phyloP scores from a whole-genome alignment of 2,329 filamentous ascomycete species.

The Alternaria atra region DNA sequence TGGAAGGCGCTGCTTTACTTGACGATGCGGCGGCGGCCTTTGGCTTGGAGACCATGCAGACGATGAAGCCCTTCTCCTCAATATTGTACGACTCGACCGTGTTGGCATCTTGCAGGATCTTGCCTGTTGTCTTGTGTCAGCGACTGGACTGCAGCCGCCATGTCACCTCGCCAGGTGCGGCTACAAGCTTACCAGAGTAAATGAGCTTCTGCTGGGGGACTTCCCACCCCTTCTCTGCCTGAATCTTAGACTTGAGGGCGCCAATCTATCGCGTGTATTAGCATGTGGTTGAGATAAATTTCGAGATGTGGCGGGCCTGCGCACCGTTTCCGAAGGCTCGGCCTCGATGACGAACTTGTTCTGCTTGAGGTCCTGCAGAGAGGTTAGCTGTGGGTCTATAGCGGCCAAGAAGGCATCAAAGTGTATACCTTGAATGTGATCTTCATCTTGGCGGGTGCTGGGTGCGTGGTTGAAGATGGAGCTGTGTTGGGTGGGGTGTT shows the following conservation, averaged over 20 bases:
- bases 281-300: slow-evolving; percentile 19
- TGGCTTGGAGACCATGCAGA: slow-evolving; percentile 97
- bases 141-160: slow-evolving; percentile 31
- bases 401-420: slow-evolving; percentile 20
- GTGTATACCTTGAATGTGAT: slow-evolving; percentile 72
- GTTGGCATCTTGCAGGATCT: slow-evolving; percentile 97
- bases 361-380: slow-evolving; percentile 88
- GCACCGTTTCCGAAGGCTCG: slow-evolving; percentile 89
- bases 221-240: slow-evolving; percentile 93
- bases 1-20: slow-evolving; percentile 64
- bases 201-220: slow-evolving; percentile 92
- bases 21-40: slow-evolving; percentile 69
- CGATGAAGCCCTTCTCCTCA: slow-evolving; percentile 98
- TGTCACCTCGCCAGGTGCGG: slow-evolving; percentile 10
- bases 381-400: slow-evolving; percentile 30
- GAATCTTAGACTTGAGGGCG: slow-evolving; percentile 90
- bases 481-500: slow-evolving; percentile 38
- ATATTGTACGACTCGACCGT: slow-evolving; percentile 97
- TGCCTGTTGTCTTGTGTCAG: slow-evolving; percentile 68
- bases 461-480: slow-evolving; percentile 27
- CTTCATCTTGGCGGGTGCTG: slow-evolving; percentile 63
- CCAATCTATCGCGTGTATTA: slow-evolving; percentile 70
- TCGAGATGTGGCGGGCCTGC: slow-evolving; percentile 29
- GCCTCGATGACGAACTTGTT: slow-evolving; percentile 97
- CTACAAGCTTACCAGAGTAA: slow-evolving; percentile 79